Base-by-base conservation (phyloP, 2,329 filamentous ascomycete species). In the Botrytis cinerea region DNA sequence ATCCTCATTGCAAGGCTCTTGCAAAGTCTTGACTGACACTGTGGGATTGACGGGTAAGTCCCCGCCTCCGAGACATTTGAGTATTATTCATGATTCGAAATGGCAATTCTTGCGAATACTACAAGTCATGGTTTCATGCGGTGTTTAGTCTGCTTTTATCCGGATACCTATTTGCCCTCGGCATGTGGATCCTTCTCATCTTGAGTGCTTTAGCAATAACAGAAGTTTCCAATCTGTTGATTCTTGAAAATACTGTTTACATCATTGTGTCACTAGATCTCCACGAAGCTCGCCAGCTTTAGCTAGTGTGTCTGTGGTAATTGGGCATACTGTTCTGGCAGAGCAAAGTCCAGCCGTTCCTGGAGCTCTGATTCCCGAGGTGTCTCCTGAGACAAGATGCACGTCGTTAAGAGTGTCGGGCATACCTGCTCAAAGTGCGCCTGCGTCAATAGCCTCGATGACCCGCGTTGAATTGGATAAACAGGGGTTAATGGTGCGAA, bases 81-180 rank as follows among this genome's bases (percentile, higher is more conserved):
- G 14, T 43, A 43, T n/a, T 35, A 57, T 57, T 57, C 54, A 57
- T 57, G 35, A 28, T 9, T 22, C 8, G 16, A 48, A n/a, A 12
- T 38, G 20, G 46, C 7, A 68, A 57, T 68, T n/a, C 35, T 68
- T 68, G 66, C n/a, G 35, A 68, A 10, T n/a, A n/a, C 40, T 57
- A 43, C 48, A 40, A n/a, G 35, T 28, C n/a, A 43, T 43, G 38
- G 48, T 18, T 25, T 28, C 10, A 22, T 54, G 35, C 25, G 48
- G 32, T 9, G 4, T 43, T 32, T 38, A 43, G 25, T 10, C 48
- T 32, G 35, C 14, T 32, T 57, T 22, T n/a, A 4, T 2, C n/a
- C 18, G 25, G 66, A 16, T 57, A 43, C 48, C n/a, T 43, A 25
- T 38, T 16, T 68, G n/a, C 25, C 9, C 22, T 54, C 16, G 25